Conservation (phyloP, 768 basidiomycete species). For the Boletus sp. region DNA sequence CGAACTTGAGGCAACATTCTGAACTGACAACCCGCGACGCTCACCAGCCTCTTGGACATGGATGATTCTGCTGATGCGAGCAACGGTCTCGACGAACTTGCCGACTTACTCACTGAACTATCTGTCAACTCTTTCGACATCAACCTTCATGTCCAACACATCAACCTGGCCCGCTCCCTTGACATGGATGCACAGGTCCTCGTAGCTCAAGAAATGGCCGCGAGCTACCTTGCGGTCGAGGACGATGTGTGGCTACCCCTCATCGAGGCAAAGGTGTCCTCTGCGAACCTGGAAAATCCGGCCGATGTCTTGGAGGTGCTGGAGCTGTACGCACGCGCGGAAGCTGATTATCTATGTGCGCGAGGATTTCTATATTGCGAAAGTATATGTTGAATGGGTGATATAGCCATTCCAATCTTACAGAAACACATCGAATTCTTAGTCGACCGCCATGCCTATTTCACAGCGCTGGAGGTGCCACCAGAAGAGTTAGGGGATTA, state of each 20-base stretch:
- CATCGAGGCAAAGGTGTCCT: slow-evolving; percentile 50
- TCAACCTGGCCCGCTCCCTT: slow-evolving; percentile 53
- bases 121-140: slow-evolving; percentile 58
- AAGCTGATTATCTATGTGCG: slow-evolving; percentile 78
- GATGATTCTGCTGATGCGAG: slow-evolving; percentile 39
- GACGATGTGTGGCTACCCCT: slow-evolving; percentile 76
- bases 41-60: slow-evolving; percentile 34
- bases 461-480: slow-evolving; percentile 34
- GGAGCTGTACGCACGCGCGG: slow-evolving; percentile 61
- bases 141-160: slow-evolving; percentile 63
- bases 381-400: slow-evolving; percentile 16
- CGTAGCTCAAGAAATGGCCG: slow-evolving; percentile 64
- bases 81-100: slow-evolving; percentile 60
- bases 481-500: slow-evolving; percentile 53
- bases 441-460: slow-evolving; percentile 35
- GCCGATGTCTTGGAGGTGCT: slow-evolving; percentile 55
- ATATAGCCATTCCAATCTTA: slow-evolving; percentile 70
- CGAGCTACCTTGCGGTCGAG: slow-evolving; percentile 57
- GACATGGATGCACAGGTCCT: slow-evolving; percentile 57
- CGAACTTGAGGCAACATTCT: neutral
- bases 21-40: neutral
- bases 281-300: slow-evolving; percentile 48
- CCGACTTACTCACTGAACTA: slow-evolving; percentile 55
- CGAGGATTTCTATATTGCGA: slow-evolving; percentile 14
- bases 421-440: slow-evolving; percentile 66